Conservation (phyloP, 805 yeast genomes). For the Blastobotrys chiropterorum region DNA sequence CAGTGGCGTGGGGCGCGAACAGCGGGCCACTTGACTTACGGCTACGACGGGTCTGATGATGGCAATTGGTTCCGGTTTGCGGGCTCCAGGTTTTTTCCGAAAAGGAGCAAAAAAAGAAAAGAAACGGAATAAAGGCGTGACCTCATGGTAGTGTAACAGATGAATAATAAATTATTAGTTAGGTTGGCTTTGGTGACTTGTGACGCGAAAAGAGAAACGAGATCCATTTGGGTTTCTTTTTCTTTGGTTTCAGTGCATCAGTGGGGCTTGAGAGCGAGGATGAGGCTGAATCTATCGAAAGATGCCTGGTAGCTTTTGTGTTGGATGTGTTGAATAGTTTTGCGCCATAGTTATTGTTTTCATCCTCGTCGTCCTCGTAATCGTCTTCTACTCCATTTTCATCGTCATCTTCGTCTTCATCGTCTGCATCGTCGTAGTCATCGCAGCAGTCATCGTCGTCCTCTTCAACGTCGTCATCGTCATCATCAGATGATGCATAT, state of each 20-base stretch:
- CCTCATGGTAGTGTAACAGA: no score
- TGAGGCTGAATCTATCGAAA: neutral
- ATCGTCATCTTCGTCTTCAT: constrained; percentile 5
- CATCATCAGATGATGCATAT: neutral
- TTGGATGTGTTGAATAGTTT: neutral
- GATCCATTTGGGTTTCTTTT: neutral
- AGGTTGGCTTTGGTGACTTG: neutral
- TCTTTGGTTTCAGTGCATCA: neutral
- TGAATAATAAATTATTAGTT: no score
- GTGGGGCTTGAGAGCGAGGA: neutral
- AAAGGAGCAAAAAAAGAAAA: no score
- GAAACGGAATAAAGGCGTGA: no score
- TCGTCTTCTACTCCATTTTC: constrained; percentile 1
- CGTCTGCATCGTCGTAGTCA: neutral
- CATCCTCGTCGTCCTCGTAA: constrained; percentile 2
- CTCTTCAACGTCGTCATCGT: constrained; percentile 4
- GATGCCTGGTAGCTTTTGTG: neutral
- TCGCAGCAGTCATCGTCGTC: constrained; percentile 1
- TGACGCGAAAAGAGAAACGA: neutral
- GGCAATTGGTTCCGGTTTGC: no score
- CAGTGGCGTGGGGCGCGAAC: neutral
- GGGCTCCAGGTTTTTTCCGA: no score
- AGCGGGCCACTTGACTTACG: neutral
- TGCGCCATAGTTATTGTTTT: neutral
- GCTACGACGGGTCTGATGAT: no score